These are phyloP conservation scores for Mycena epipterygia DNA, from an alignment of 768 basidiomycete species.

Conservation along the genomic window DNA sequence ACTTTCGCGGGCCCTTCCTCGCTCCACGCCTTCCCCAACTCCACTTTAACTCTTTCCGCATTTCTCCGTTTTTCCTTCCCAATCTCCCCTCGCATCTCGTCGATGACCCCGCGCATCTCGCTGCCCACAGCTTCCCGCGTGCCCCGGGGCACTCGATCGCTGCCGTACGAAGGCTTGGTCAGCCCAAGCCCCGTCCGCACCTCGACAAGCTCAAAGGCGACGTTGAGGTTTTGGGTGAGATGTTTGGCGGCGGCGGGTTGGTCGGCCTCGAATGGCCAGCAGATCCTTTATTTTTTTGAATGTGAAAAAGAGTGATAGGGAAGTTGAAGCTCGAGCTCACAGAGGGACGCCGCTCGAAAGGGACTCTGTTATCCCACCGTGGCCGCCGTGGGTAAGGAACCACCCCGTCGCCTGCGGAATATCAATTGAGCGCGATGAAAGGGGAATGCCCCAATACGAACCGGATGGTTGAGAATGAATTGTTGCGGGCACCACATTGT, in stretches of 20 bases:
- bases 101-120: neutral
- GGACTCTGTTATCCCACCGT: conserved; percentile 8
- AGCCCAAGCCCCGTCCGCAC: conserved; percentile 9
- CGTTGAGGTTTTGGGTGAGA: conserved; percentile 11
- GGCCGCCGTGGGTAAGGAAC: conserved; percentile 21
- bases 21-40: conserved; percentile 3
- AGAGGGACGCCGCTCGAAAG: conserved; percentile 16
- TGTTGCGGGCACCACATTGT: conserved; percentile 15
- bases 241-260: conserved; percentile 15
- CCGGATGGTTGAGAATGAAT: conserved; percentile 15
- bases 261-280: conserved; percentile 20
- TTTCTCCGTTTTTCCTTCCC: conserved; percentile 14
- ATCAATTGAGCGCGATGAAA: neutral
- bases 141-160: neutral
- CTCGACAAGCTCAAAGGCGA: conserved; percentile 13
- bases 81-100: neutral
- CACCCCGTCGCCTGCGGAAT: conserved; percentile 1
- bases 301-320: too few relatives aligned
- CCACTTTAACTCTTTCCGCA: neutral
- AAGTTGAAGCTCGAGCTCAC: neutral
- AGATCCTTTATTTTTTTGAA: too few relatives aligned
- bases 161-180: conserved; percentile 1
- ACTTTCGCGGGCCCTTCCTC: neutral
- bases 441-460: neutral
- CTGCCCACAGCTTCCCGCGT: conserved; percentile 5